Percentiles rank a stretch among this genome's conserved stretches.
Evolutionary conservation across 2,329 filamentous ascomycete species (phyloP).

Genomic region (Aspergillus cejpii): DNA sequence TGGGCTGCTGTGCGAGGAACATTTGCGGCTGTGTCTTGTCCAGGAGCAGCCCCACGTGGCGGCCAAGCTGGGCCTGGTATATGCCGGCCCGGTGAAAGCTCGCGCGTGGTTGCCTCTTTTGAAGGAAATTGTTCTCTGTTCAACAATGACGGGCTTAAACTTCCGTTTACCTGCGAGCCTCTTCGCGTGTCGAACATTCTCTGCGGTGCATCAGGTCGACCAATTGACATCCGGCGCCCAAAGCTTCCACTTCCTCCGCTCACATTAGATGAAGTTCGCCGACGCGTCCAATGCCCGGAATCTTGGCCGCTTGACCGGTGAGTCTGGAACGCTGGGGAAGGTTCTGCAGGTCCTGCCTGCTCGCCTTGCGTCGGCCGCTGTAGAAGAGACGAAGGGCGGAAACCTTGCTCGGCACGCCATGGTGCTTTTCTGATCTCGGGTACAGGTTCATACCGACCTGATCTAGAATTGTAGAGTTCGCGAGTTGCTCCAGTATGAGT

Average conservation of each 20-base stretch:
- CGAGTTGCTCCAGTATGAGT: conserved; percentile 55
- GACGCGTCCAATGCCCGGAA: conserved; percentile 58
- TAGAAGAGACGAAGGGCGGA: conserved; percentile 68
- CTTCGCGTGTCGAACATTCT: conserved; percentile 36
- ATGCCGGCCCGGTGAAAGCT: conserved; percentile 24
- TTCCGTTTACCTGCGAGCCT: conserved; percentile 35
- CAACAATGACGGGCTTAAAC: conserved; percentile 29
- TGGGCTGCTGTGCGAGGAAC: conserved; percentile 13
- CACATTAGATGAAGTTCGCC: conserved; percentile 83
- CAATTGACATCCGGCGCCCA: conserved; percentile 56
- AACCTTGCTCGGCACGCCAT: conserved; percentile 58
- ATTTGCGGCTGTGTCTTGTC: conserved; percentile 22
- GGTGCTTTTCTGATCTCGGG: conserved; percentile 65
- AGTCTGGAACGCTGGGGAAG: conserved; percentile 80
- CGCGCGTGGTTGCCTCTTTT: conserved; percentile 20
- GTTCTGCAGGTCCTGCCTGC: conserved; percentile 63
- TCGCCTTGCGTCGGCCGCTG: conserved; percentile 64
- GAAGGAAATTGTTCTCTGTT: conserved; percentile 21
- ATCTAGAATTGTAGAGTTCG: conserved; percentile 92
- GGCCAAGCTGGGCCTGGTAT: conserved; percentile 25
- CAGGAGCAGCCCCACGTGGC: conserved; percentile 22
- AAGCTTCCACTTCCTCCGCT: conserved; percentile 75
- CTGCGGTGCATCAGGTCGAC: conserved; percentile 41
- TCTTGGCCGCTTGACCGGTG: conserved; percentile 62
- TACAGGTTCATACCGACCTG: conserved; percentile 85